These are phyloP conservation scores for Trametes cingulata DNA, from an alignment of 768 basidiomycete species.

Conservation along the genomic window DNA sequence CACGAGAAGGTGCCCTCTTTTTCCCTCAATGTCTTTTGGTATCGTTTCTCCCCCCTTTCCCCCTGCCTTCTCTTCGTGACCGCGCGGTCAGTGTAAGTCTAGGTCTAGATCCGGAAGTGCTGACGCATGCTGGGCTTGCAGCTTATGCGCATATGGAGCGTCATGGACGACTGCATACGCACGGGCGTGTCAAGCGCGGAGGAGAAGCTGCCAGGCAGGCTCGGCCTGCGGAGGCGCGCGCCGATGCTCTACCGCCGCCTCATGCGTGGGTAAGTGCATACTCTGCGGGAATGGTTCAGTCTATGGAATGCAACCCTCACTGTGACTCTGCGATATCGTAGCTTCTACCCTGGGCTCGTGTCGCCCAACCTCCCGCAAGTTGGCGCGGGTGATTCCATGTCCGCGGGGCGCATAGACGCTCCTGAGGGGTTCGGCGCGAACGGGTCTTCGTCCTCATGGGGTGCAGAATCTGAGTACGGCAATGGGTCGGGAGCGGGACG, in stretches of 20 bases:
- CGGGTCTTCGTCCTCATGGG: not conserved
- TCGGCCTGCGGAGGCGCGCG: conserved; percentile 77
- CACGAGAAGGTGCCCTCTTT: conserved; percentile 57
- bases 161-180: conserved; percentile 92
- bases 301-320: not conserved
- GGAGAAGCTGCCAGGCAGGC: conserved; percentile 81
- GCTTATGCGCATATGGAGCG: conserved; percentile 81
- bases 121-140: conserved; percentile 17
- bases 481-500: not conserved
- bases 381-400: conserved; percentile 27
- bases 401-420: conserved; percentile 23
- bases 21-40: not conserved
- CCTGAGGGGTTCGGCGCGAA: conserved; percentile 18
- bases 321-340: conserved; percentile 20
- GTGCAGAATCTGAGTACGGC: not conserved
- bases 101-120: not conserved
- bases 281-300: not conserved
- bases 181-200: conserved; percentile 82
- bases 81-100: not conserved
- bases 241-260: conserved; percentile 87
- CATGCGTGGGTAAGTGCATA: conserved; percentile 74
- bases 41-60: not conserved
- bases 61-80: not conserved
- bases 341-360: conserved; percentile 54
- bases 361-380: conserved; percentile 40